Evolutionary conservation across 768 basidiomycete genomes (phyloP).

Genomic region (Sporobolomyces roseus): DNA sequence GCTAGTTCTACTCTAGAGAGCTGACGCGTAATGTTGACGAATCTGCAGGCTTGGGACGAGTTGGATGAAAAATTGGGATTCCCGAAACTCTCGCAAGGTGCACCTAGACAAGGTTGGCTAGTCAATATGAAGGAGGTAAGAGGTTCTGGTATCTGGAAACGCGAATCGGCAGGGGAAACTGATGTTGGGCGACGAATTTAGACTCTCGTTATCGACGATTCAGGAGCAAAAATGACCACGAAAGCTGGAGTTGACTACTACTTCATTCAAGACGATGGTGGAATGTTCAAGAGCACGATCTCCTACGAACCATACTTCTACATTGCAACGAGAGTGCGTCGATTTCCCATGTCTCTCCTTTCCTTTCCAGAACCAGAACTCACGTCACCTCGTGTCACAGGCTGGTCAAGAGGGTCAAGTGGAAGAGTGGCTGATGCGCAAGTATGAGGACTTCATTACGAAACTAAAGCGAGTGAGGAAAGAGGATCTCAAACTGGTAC

Average conservation of each 20-base stretch:
- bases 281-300: constrained; percentile 89
- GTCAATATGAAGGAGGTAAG: constrained; percentile 95
- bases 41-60: constrained; percentile 58
- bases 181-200: constrained; percentile 46
- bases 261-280: constrained; percentile 95
- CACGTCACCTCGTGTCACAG: too few species aligned
- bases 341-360: neutral
- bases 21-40: neutral
- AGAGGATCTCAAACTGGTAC: constrained; percentile 77
- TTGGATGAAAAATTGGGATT: constrained; percentile 94
- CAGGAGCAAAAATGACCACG: constrained; percentile 64
- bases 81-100: constrained; percentile 70
- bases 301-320: constrained; percentile 92
- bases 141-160: neutral
- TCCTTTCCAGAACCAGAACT: constrained; percentile 7
- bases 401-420: constrained; percentile 78
- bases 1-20: neutral
- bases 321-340: constrained; percentile 79
- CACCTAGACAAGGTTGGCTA: constrained; percentile 79
- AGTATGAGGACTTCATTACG: constrained; percentile 79
- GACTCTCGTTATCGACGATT: constrained; percentile 81
- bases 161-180: neutral
- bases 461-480: constrained; percentile 77
- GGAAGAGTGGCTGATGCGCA: constrained; percentile 93
- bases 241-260: constrained; percentile 91